phyloP scores from a whole-genome alignment of 1,284 basidiomycete species.

The Microbotryum saponariae region DNA sequence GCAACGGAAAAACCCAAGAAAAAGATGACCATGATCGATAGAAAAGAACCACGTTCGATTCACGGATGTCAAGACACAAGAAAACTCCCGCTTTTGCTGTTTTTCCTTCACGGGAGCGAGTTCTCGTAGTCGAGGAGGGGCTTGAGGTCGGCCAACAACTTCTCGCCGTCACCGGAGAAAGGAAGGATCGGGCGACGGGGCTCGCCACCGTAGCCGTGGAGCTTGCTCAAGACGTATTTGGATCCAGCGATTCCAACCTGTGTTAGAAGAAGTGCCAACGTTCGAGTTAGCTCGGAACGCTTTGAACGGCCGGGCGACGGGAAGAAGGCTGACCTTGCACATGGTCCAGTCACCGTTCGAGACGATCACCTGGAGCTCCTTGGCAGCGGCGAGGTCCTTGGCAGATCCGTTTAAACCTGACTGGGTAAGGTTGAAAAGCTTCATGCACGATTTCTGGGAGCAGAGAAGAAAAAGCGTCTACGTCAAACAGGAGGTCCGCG shows the following conservation, averaged over 20 bases:
- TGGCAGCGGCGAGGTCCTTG: conserved; percentile 1
- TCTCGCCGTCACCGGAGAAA: conserved; percentile 15
- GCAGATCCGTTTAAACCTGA: conserved; percentile 18
- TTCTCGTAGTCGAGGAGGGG: conserved; percentile 20
- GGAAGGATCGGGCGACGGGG: conserved; percentile 24
- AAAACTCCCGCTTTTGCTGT: too few relatives aligned
- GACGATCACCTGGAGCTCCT: conserved; percentile 15
- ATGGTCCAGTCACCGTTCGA: conserved; percentile 24
- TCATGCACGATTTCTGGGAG: conserved; percentile 24
- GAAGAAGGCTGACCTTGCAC: conserved; percentile 4
- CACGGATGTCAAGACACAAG: too few relatives aligned
- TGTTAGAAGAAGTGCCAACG: too few relatives aligned
- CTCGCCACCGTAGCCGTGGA: conserved; percentile 18
- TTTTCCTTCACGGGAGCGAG: too few relatives aligned
- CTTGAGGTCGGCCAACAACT: conserved; percentile 18
- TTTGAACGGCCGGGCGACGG: too few relatives aligned
- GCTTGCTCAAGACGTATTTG: conserved; percentile 16
- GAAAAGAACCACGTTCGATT: too few relatives aligned
- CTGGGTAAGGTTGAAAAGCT: conserved; percentile 18
- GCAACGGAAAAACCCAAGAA: too few relatives aligned
- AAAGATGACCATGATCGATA: too few relatives aligned
- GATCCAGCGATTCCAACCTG: conserved; percentile 16
- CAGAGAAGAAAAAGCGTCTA: background rate
- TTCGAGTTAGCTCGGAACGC: too few relatives aligned
- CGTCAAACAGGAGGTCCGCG: background rate